Percentiles rank a stretch among this genome's conserved stretches.
Conservation (phyloP, 257 asterid species). For the Coffea canephora region DNA sequence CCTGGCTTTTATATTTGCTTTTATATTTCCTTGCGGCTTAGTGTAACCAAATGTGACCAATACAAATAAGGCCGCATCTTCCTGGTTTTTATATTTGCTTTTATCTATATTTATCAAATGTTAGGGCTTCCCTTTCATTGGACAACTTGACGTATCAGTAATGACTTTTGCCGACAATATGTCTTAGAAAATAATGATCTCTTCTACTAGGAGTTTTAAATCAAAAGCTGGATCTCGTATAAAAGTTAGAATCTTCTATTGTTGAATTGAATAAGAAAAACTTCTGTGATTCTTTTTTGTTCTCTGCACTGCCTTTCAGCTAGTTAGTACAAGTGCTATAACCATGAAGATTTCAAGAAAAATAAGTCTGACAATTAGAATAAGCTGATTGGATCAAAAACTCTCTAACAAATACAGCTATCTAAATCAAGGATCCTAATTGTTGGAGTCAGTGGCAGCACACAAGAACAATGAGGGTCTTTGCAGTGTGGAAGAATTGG, state of each 20-base stretch:
- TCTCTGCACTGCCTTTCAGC: background rate
- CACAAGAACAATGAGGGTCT: background rate
- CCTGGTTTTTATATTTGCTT: background rate
- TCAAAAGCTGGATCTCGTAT: background rate
- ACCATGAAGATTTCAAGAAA: constrained; percentile 4
- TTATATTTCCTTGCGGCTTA: background rate
- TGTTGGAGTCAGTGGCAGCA: background rate
- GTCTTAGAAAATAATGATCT: constrained; percentile 2
- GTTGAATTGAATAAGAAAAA: background rate
- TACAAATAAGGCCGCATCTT: background rate
- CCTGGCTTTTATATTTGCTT: background rate
- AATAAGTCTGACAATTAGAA: background rate
- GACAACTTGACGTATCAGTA: background rate
- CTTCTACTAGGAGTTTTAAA: background rate
- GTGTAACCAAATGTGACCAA: background rate
- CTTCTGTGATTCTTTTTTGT: constrained; percentile 3
- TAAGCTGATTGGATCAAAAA: background rate
- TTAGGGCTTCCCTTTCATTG: background rate
- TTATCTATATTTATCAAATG: background rate
- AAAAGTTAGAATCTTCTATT: constrained; percentile 7
- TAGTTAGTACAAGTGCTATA: background rate
- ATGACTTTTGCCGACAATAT: background rate
- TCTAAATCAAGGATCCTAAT: background rate
- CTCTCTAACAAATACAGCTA: background rate
- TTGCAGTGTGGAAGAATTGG: background rate